Percentiles rank a stretch among this genome's conserved stretches.
Conservation (phyloP, 192 early-diverging fungal species). For the Backusella mclennaniae region DNA sequence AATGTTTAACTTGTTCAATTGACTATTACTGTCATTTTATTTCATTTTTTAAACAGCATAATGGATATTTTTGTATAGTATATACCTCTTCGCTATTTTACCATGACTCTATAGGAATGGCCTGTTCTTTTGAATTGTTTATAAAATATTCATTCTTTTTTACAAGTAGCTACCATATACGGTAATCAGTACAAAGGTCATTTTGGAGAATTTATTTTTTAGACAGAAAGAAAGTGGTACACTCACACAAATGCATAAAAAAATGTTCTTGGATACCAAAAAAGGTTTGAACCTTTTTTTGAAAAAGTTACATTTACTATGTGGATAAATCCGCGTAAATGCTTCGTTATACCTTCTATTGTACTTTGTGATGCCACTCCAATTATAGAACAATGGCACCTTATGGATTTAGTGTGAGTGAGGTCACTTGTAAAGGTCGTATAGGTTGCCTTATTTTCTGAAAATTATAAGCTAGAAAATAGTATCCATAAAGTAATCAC, state of each 20-base stretch:
- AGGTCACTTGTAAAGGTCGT: no score
- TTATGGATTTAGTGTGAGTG: no score
- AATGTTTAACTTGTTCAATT: not conserved
- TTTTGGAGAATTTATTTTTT: not conserved
- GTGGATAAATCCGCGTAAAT: slow-evolving; percentile 43
- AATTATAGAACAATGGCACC: no score
- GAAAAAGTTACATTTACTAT: not conserved
- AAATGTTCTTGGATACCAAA: not conserved
- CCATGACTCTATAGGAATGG: not conserved
- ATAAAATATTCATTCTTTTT: not conserved
- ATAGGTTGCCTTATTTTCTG: no score
- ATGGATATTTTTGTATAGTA: not conserved
- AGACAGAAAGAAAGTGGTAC: not conserved
- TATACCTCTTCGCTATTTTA: not conserved
- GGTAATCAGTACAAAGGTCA: not conserved
- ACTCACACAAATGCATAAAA: not conserved
- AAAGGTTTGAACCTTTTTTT: not conserved
- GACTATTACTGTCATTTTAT: no score
- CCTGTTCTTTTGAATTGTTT: not conserved
- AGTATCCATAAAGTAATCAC: no score
- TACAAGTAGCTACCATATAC: not conserved
- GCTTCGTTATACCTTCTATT: no score
- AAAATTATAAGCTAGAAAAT: no score
- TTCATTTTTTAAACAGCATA: no score
- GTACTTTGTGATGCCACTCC: no score